Evolutionary conservation across 2,329 filamentous ascomycete species (phyloP).

Genomic region (Colletotrichum australisinense): DNA sequence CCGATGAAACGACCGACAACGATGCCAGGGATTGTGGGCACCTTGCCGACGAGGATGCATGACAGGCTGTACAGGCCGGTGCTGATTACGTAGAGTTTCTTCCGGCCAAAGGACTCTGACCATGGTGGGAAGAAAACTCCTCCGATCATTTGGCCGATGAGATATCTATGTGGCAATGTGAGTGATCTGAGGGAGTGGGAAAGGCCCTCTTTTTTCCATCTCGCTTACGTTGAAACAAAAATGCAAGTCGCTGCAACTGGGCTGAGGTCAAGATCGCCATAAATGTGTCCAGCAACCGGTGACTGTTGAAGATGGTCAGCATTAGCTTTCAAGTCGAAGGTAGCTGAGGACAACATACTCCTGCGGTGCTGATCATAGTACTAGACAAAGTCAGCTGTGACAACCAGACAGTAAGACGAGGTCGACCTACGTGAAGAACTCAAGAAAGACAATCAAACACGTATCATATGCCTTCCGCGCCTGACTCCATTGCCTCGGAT

Average conservation of each 20-base stretch:
- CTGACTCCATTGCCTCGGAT: conserved; percentile 11
- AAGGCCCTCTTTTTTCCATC: too few relatives aligned
- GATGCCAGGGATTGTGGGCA: background rate
- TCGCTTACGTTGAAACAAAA: conserved; percentile 14
- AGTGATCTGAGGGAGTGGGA: too few relatives aligned
- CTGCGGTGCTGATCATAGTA: conserved; percentile 18
- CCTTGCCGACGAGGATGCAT: background rate
- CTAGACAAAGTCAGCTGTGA: background rate
- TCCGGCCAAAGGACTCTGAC: conserved; percentile 22
- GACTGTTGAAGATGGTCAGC: background rate
- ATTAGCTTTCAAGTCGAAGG: too few relatives aligned
- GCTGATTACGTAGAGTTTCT: conserved; percentile 20
- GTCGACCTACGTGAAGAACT: conserved; percentile 19
- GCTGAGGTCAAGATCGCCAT: background rate
- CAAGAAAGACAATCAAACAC: conserved; percentile 7
- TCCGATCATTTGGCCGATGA: conserved; percentile 15
- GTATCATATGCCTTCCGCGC: conserved; percentile 18
- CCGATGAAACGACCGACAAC: conserved; percentile 1
- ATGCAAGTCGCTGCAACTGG: background rate
- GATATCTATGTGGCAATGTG: background rate
- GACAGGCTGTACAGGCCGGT: conserved; percentile 14
- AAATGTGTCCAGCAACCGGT: background rate
- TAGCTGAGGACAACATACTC: background rate
- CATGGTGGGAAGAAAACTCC: conserved; percentile 16
- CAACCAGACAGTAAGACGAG: rapidly evolving